Percentiles rank a stretch among this genome's conserved stretches.
Evolutionary conservation across 2,329 filamentous ascomycete species (phyloP).

Genomic region (Didymella sp.): DNA sequence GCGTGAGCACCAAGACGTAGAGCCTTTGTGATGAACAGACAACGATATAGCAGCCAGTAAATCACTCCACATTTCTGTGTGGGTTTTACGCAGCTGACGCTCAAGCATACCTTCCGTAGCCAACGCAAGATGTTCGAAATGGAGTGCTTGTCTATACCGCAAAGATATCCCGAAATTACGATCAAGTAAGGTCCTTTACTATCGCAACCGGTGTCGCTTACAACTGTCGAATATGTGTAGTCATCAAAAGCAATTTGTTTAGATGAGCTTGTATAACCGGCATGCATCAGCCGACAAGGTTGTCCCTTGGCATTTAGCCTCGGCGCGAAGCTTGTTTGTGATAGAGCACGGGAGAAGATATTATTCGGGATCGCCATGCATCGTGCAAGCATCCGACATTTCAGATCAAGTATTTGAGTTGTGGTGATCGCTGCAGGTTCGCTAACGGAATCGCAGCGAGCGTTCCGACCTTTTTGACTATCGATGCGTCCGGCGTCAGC

Average conservation of each 20-base stretch:
- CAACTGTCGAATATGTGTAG: background rate
- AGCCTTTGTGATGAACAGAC: background rate
- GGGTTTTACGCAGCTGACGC: background rate
- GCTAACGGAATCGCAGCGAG: background rate
- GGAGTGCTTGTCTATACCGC: background rate
- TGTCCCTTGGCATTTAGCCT: slow-evolving; percentile 4
- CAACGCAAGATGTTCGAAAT: no score
- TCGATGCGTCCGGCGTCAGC: background rate
- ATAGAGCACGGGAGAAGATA: background rate
- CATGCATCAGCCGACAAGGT: slow-evolving; percentile 4
- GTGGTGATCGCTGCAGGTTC: background rate
- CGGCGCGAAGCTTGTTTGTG: slow-evolving; percentile 11
- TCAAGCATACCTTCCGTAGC: no score
- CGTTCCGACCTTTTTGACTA: background rate
- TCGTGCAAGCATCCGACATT: background rate
- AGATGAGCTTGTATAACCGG: slow-evolving; percentile 14
- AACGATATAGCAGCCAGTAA: background rate
- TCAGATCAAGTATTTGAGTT: background rate
- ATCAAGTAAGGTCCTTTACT: background rate
- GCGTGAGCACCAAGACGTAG: background rate
- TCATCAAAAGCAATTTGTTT: slow-evolving; percentile 8
- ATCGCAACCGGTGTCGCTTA: background rate
- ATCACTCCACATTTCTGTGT: background rate
- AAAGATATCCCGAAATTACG: no score
- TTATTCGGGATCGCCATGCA: background rate